These are phyloP conservation scores for Sclerotinia spermophila DNA, from an alignment of 2,329 filamentous ascomycete genomes.

Conservation along the genomic window DNA sequence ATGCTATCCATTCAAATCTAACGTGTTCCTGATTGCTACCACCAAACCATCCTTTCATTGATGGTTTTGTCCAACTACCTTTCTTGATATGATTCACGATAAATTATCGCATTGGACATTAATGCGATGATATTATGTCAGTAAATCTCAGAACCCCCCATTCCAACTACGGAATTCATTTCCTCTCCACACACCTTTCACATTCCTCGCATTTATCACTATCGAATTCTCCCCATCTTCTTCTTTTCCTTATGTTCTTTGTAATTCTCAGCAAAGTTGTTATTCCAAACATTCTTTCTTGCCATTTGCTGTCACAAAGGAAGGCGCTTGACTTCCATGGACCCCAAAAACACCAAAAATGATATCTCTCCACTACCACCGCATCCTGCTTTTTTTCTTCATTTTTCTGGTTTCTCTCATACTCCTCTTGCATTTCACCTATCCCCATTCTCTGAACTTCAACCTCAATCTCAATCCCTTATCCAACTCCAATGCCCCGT, in stretches of 20 bases:
- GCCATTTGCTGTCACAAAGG: no score
- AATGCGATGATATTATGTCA: background rate
- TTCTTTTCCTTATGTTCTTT: background rate
- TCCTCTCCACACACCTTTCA: background rate
- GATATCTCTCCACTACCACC: constrained; percentile 2
- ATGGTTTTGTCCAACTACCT: no score
- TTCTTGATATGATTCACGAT: no score
- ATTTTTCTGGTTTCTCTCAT: background rate
- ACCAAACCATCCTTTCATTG: no score
- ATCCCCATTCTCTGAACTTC: background rate
- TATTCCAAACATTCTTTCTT: fast-evolving
- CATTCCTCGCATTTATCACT: background rate
- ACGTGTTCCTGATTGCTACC: background rate
- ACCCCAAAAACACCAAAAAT: background rate
- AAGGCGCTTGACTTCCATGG: background rate
- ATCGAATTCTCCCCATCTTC: background rate
- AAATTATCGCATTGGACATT: fast-evolving
- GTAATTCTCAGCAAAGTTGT: fast-evolving
- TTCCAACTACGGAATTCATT: background rate
- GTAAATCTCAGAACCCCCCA: background rate
- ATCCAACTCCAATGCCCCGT: fast-evolving
- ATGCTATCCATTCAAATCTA: fast-evolving
- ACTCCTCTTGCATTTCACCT: background rate
- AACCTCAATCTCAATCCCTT: background rate
- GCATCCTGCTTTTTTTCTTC: background rate